These are phyloP conservation scores for Sphenostylis stenocarpa DNA, from an alignment of 306 rosid species.

Conservation along the genomic window DNA sequence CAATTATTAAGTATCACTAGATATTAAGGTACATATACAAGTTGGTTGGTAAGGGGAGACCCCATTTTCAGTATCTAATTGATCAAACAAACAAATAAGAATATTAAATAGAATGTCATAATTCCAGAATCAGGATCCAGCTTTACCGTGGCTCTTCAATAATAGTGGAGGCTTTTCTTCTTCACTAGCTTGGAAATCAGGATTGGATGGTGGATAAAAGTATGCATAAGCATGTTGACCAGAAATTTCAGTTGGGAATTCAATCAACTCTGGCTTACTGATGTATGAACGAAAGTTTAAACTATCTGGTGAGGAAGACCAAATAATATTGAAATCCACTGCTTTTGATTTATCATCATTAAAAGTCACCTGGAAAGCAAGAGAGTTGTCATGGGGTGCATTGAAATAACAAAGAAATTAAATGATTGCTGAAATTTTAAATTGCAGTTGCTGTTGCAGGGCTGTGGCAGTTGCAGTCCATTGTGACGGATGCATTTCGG, in stretches of 20 bases:
- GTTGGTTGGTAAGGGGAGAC: background rate
- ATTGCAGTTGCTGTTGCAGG: too few relatives aligned
- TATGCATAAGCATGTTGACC: constrained; percentile 92
- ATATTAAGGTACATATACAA: background rate
- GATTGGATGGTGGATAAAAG: constrained; percentile 83
- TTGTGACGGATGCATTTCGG: too few relatives aligned
- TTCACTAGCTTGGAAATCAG: constrained; percentile 55
- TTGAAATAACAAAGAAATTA: background rate
- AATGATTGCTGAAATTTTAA: background rate
- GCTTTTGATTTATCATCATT: constrained; percentile 56
- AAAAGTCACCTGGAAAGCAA: constrained; percentile 62
- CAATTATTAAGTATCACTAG: background rate
- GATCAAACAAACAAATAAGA: constrained; percentile 13
- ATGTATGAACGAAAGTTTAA: constrained; percentile 61
- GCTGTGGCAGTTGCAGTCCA: too few relatives aligned
- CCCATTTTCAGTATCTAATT: background rate
- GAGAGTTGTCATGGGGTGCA: constrained; percentile 3
- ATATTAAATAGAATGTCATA: background rate
- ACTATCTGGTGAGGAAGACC: constrained; percentile 93
- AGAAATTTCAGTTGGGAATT: constrained; percentile 90
- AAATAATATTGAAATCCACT: constrained; percentile 61
- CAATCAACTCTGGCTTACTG: constrained; percentile 82
- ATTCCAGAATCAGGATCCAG: constrained; percentile 2
- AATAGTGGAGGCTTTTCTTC: constrained; percentile 89
- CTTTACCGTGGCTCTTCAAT: constrained; percentile 85